Evolutionary conservation across 108 stramenopile species (phyloP).

Genomic region (Fragilariopsis cylindrus): DNA sequence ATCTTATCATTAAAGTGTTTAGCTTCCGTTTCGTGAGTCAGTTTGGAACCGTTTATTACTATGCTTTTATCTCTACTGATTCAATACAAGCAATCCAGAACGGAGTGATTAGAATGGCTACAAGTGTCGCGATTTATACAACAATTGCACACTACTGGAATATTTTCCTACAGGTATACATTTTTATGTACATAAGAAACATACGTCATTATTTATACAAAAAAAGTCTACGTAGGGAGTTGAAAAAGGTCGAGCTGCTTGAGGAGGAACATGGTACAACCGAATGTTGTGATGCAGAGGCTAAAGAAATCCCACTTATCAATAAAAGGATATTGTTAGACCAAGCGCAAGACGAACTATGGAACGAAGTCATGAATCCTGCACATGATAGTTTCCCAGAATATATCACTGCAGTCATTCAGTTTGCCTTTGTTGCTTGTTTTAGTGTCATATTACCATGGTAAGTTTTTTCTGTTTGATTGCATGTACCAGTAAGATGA

Average conservation of each 20-base stretch:
- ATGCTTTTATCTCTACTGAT: slow-evolving; percentile 73
- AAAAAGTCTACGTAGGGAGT: slow-evolving; percentile 48
- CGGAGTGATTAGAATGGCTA: slow-evolving; percentile 81
- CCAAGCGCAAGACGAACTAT: slow-evolving; percentile 83
- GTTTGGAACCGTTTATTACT: slow-evolving; percentile 96
- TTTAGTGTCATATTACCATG: slow-evolving; percentile 93
- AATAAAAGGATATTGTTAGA: slow-evolving; percentile 83
- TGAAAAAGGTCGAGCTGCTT: slow-evolving; percentile 58
- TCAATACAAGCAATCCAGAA: slow-evolving; percentile 64
- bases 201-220: slow-evolving; percentile 56
- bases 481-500: background rate
- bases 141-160: slow-evolving; percentile 89
- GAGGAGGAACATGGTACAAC: slow-evolving; percentile 47
- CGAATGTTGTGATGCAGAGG: slow-evolving; percentile 33
- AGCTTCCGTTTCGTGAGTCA: slow-evolving; percentile 97
- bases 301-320: slow-evolving; percentile 38
- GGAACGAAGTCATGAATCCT: slow-evolving; percentile 84
- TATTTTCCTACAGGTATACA: slow-evolving; percentile 78
- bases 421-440: slow-evolving; percentile 95
- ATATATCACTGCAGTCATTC: slow-evolving; percentile 88
- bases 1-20: slow-evolving; percentile 97
- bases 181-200: slow-evolving; percentile 72
- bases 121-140: slow-evolving; percentile 76
- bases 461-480: background rate
- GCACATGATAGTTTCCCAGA: slow-evolving; percentile 92